Conservation (phyloP, 2,329 filamentous ascomycete genomes). For the Neofusicoccum laricinum region DNA sequence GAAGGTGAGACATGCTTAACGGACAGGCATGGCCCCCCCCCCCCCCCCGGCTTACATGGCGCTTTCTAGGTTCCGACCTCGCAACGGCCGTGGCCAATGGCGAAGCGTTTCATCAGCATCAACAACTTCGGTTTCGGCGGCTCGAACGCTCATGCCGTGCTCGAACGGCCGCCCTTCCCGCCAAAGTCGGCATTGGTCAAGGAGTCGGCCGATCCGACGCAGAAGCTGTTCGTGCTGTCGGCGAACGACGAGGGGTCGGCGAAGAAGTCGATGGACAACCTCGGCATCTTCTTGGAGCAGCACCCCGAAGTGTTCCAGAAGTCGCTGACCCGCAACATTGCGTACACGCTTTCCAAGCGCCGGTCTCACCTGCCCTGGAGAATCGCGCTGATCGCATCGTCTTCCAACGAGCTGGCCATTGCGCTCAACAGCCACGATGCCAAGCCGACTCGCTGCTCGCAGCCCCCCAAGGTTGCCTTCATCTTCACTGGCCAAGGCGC, state of each 20-base stretch:
- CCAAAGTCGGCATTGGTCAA: neutral
- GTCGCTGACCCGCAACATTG: slow-evolving; percentile 12
- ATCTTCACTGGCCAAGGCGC: slow-evolving; percentile 35
- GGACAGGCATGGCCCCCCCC: neutral
- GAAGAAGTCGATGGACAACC: neutral
- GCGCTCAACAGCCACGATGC: neutral
- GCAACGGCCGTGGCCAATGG: slow-evolving; percentile 15
- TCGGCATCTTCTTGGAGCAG: slow-evolving; percentile 15
- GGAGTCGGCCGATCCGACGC: neutral
- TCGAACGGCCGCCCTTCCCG: slow-evolving; percentile 2
- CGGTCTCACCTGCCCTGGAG: slow-evolving; percentile 8
- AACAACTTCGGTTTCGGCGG: slow-evolving; percentile 20
- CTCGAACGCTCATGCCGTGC: slow-evolving; percentile 17
- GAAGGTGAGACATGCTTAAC: slow-evolving; percentile 15
- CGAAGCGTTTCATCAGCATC: slow-evolving; percentile 14
- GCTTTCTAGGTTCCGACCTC: neutral
- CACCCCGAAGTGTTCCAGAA: slow-evolving; percentile 15
- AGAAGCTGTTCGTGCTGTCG: slow-evolving; percentile 10
- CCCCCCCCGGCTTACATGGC: neutral
- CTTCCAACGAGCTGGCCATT: slow-evolving; percentile 2
- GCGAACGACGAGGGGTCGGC: slow-evolving; percentile 9
- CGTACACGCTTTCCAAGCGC: slow-evolving; percentile 14
- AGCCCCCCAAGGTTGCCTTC: slow-evolving; percentile 16
- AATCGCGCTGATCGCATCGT: neutral
- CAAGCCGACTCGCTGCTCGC: neutral